A percentile compares a stretch with the other conserved stretches of the same genome.
phyloP scores from a whole-genome alignment of 805 yeast species.

The Candida stauntonica region DNA sequence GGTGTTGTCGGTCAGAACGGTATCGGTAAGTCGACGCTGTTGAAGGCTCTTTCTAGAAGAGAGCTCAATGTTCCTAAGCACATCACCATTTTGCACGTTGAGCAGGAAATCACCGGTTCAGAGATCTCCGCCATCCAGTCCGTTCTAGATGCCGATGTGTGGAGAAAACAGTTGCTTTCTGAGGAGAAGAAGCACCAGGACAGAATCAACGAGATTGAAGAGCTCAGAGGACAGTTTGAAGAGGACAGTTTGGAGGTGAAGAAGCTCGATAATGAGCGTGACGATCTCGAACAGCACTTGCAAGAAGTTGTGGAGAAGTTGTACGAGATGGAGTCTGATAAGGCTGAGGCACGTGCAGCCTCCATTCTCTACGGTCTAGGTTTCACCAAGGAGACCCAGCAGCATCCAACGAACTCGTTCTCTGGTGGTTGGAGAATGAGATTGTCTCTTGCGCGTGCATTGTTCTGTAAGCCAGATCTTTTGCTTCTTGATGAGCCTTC shows the following conservation, averaged over 20 bases:
- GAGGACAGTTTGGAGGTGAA: conserved; percentile 70
- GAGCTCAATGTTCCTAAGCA: conserved; percentile 93
- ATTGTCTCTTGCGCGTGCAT: conserved; percentile 93
- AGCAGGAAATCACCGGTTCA: conserved; percentile 94
- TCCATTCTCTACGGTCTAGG: conserved; percentile 91
- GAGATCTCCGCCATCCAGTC: conserved; percentile 88
- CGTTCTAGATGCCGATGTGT: conserved; percentile 98
- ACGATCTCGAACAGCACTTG: conserved; percentile 75
- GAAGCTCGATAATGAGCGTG: conserved; percentile 84
- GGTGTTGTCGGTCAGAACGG: conserved; percentile 99
- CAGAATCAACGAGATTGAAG: conserved; percentile 71
- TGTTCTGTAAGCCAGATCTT: conserved; percentile 95
- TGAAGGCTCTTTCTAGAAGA: conserved; percentile 89
- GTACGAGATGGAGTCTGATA: conserved; percentile 92
- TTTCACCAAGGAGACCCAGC: conserved; percentile 83
- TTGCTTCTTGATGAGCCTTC: conserved; percentile 96
- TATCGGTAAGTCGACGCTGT: conserved; percentile 95
- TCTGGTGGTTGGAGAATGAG: conserved; percentile 99
- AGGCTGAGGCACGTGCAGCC: conserved; percentile 97
- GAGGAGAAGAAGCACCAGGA: conserved; percentile 76
- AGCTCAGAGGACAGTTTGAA: conserved; percentile 63
- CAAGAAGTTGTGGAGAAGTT: conserved; percentile 78
- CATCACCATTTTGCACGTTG: conserved; percentile 93
- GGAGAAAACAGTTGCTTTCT: conserved; percentile 84
- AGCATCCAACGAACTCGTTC: conserved; percentile 78